Conservation (phyloP, 1,284 basidiomycete genomes). For the Microbotryomycetes sp. region DNA sequence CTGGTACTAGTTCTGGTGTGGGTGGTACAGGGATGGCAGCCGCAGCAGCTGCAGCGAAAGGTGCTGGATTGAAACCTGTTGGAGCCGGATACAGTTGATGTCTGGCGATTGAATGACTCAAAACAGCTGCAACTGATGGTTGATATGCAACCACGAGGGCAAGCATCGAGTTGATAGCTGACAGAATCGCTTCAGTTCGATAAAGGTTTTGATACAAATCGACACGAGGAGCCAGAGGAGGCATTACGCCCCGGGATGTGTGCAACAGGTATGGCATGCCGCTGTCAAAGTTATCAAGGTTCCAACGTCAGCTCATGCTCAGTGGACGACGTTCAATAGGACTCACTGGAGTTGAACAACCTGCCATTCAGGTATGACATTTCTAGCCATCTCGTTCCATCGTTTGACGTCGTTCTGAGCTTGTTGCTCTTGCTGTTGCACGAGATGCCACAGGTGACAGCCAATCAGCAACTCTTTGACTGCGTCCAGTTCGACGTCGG, state of each 20-base stretch:
- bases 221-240: neutral
- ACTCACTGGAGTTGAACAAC: constrained; percentile 25
- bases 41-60: neutral
- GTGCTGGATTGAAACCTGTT: neutral
- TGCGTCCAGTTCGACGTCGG: constrained; percentile 2
- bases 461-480: constrained; percentile 13
- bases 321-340: neutral
- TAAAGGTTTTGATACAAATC: neutral
- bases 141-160: constrained; percentile 27
- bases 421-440: constrained; percentile 2
- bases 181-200: constrained; percentile 14
- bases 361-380: constrained; percentile 1
- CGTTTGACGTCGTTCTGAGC: neutral
- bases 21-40: neutral
- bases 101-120: neutral
- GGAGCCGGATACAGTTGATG: no score
- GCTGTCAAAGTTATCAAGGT: constrained; percentile 7
- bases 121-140: constrained; percentile 4
- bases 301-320: neutral
- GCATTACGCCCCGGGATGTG: neutral
- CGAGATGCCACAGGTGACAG: constrained; percentile 14
- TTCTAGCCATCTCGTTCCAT: neutral
- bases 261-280: constrained; percentile 28
- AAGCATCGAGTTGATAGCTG: constrained; percentile 21
- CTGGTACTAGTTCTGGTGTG: no score